Evolutionary conservation across 352 stramenopile species (phyloP), one percentile per base, ranked within the genome.

Genomic region (Phytopythium oedochilum): DNA sequence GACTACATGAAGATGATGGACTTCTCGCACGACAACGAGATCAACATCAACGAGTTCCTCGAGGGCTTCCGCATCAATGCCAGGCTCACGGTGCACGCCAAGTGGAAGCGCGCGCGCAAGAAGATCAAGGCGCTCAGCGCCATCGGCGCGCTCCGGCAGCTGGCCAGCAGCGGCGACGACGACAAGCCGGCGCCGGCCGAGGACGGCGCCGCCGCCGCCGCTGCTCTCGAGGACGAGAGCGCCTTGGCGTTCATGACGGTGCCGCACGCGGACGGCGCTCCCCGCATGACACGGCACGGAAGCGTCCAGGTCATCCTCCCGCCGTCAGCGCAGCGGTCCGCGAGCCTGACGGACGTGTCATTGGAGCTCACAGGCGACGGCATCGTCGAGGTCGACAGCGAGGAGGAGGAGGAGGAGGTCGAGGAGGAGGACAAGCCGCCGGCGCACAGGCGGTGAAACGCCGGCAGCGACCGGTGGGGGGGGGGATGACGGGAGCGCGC

Each of bases 11-110:
- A 68, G n/a, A 89, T 88, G 76, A 73, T 94, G 53, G 84, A 94
- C 63, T 92, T 94, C 43, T 87, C 70, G 29, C 74, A 88, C 59
- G 82, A 94, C 59, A 90, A 91, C 48, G 76, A 92, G 57, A 86
- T 94, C 66, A 92, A 94, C 70, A 94, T 94, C 55, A 94, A 94
- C 60, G 84, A 94, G 73, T 94, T 94, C 57, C 89, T 94, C 76
- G 84, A 94, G 51, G 83, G 84, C 51, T 94, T 94, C 65, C 80
- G 84, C 32, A 88, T 94, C 53, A 90, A 91, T 46, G 84, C 84
- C 34, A 92, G 87, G 61, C 71, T 94, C 43, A 94, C 84, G 26
- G 79, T 89, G 18, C 79, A 90, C 48, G 84, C 84, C 52, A 94
- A 94, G 66, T 94, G 84, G 84, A 89, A 88, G 65, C 82, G 84